Evolutionary conservation across 192 early-diverging fungal genomes (phyloP), one percentile per base, ranked within the genome.

Genomic region (Obelidium mucronatum): DNA sequence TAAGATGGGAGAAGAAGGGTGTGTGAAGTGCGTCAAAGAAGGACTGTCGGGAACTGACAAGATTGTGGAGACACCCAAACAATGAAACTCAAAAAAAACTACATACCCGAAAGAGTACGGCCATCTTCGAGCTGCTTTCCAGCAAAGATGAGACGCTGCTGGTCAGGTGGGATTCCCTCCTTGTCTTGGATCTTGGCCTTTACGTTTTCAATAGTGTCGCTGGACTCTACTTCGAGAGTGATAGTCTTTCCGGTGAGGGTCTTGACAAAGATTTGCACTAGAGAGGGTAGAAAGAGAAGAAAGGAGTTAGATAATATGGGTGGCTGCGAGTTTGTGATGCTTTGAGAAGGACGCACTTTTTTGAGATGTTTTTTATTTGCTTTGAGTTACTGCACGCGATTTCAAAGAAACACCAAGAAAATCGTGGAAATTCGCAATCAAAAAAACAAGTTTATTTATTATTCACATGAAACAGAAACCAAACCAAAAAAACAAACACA

Each of bases 161-260:
- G 91, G 83, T 93, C 91, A 73, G 87, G 87, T 48, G 91, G 90
- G 66, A 93, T 93, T 63, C 90, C 90, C 72, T 93, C 92, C 81
- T 92, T 92, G 74, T 92, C 91, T 78, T 93, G 92, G 80, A 94
- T 91, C 81, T 93, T 93, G 58, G 87, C 80, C 84, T 93, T 94
- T 51, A 94, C 90, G 65, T 93, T 91, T 28, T 91, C 91, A 76
- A 94, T 93, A 52, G 90, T 91, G 81, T 92, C 91, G 6, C 90
- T 89, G 40, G 90, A 90, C 77, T 91, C 90, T 2, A 93, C 91
- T 80, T 91, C 90, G 34, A 93, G 81, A 52, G 88, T 93, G 67
- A 92, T 91, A 66, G 91, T 92, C 84, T 91, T 92, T 44, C 91
- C 91, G 30, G 90, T 93, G 73, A 93, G 85, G 75, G 90, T 91